Base-by-base conservation (phyloP, 768 basidiomycete genomes). In the Tremella yokohamensis region DNA sequence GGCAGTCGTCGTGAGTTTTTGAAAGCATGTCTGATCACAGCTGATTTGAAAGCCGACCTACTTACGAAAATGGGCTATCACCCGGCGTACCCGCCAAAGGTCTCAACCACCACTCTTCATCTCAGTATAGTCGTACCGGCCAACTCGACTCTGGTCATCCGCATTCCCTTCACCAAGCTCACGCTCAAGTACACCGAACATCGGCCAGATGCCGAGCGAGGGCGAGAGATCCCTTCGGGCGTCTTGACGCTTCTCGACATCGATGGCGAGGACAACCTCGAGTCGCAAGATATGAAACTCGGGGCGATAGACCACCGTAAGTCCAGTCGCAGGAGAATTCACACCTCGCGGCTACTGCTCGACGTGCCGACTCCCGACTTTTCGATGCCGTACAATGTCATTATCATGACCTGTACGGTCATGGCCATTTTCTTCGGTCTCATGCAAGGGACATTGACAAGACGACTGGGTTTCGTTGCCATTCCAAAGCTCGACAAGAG, bases 311-410 rank as follows among this genome's bases (percentile, higher is more conserved):
- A 59, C 26, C 15, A 61, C 22, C 24, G 49, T 39, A 37, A 44
- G 11, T 18, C 48, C n/a, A 29, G 50, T 18, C 47, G 65, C 24
- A 44, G 57, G 40, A 68, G 86, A 45, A 82, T 96, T 47, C 94
- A 94, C 76, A 91, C 90, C 1, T 81, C 84, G 0, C 82, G 86
- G 8, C 81, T 94, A 22, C 84, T 98, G 38, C 84, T 93, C 45
- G 90, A 93, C 75, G 83, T 96, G n/a, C 87, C 94, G n/a, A 91
- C 90, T 37, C 96, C 94, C 0, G 96, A 98, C 76, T 98, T 98
- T 75, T 92, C 89, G 76, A 98, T 98, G 96, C 96, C 96, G 0
- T 98, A 98, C 79, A 99, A 98, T 78, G 94, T 98, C 48, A 97
- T 98, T 77, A 97, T 97, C 69, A 87, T 98, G 80, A 77, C 76